These are phyloP conservation scores for Sextonia rubra DNA, from an alignment of 164 flowering plant genomes.

Conservation along the genomic window DNA sequence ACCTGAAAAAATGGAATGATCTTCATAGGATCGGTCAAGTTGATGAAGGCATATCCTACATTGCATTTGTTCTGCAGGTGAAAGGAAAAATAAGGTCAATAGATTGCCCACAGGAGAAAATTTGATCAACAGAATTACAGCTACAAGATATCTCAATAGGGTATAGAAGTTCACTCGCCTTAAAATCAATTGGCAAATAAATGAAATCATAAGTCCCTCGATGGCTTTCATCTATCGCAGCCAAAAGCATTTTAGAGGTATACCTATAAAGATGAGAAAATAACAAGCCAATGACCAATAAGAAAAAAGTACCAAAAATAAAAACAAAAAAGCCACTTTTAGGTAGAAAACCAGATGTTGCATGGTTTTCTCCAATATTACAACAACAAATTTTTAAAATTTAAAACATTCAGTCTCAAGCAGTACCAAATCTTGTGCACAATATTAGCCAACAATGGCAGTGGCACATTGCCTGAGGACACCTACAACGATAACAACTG, in stretches of 20 bases:
- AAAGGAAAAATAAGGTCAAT: not conserved
- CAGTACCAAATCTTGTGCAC: not conserved
- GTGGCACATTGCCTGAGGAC: too few species aligned
- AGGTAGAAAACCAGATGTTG: not conserved
- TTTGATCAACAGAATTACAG: not conserved
- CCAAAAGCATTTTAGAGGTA: constrained; percentile 83
- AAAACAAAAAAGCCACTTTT: not conserved
- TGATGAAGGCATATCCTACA: constrained; percentile 90
- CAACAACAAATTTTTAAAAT: not conserved
- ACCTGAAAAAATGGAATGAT: constrained; percentile 77
- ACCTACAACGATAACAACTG: too few species aligned
- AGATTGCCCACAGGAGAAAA: too few species aligned
- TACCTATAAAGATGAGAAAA: constrained; percentile 37
- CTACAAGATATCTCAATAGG: not conserved
- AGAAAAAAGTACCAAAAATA: not conserved
- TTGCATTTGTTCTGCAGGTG: constrained; percentile 78
- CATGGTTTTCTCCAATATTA: not conserved
- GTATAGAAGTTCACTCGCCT: constrained; percentile 33
- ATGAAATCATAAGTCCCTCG: constrained; percentile 79
- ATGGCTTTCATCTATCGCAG: constrained; percentile 71
- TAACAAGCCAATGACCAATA: not conserved
- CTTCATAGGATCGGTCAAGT: constrained; percentile 61
- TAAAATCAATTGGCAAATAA: constrained; percentile 86
- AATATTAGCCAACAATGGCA: too few species aligned
- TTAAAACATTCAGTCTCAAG: not conserved